Conservation (phyloP, 805 yeast species). For the Myxozyma nipponensis region DNA sequence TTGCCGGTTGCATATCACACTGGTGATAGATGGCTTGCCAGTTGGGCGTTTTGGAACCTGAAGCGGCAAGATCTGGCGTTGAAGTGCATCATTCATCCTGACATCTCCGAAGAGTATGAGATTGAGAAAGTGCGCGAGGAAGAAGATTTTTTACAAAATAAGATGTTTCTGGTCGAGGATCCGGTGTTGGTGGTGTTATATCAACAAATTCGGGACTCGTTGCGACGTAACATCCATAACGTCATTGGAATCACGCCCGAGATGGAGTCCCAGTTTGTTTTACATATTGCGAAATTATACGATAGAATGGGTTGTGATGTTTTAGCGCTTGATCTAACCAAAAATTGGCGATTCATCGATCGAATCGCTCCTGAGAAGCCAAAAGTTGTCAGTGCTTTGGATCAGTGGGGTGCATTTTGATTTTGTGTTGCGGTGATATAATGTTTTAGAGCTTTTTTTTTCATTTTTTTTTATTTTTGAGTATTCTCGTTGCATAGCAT, state of each 20-base stretch:
- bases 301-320: conserved; percentile 90
- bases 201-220: conserved; percentile 53
- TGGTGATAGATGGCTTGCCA: conserved; percentile 78
- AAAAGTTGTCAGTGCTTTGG: conserved; percentile 12
- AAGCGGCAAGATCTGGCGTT: conserved; percentile 50
- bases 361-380: conserved; percentile 3
- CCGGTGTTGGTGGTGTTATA: conserved; percentile 74
- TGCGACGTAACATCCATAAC: conserved; percentile 49
- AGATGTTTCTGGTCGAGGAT: conserved; percentile 59
- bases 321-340: conserved; percentile 57
- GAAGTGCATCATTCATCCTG: conserved; percentile 35
- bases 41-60: conserved; percentile 75
- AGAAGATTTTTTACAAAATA: conserved; percentile 9
- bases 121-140: neutral
- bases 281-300: conserved; percentile 63
- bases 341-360: conserved; percentile 59
- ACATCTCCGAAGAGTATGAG: neutral
- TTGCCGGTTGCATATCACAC: conserved; percentile 53
- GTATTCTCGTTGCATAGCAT: neutral
- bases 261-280: conserved; percentile 57
- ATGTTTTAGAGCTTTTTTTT: too few species aligned
- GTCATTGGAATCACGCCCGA: conserved; percentile 43
- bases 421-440: neutral
- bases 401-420: conserved; percentile 13
- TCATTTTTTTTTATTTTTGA: neutral